Percentiles rank a stretch among this genome's conserved stretches.
Conservation (phyloP, 495 filamentous ascomycete genomes). For the Rhypophila decipiens region DNA sequence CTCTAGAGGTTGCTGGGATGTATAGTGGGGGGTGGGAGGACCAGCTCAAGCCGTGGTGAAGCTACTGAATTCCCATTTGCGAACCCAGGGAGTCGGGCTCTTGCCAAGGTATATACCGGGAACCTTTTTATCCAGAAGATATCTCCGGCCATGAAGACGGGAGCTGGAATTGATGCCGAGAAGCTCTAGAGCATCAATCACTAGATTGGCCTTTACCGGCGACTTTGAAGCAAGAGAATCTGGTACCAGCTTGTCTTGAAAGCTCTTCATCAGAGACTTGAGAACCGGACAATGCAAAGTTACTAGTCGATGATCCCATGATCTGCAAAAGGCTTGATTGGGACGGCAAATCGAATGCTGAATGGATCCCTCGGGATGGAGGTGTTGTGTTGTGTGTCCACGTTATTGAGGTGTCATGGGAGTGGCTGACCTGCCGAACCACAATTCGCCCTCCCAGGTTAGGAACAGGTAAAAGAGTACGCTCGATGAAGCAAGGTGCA, state of each 20-base stretch:
- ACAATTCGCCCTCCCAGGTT: slow-evolving; percentile 3
- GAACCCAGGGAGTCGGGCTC: slow-evolving; percentile 13
- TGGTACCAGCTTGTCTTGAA: slow-evolving; percentile 1
- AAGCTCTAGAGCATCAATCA: not conserved
- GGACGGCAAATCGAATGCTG: not conserved
- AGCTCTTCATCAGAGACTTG: not conserved
- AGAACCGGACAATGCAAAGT: slow-evolving; percentile 1
- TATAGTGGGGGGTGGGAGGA: not conserved
- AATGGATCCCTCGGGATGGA: not conserved
- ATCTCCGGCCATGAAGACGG: no score
- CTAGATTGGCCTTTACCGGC: not conserved
- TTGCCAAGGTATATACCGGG: not conserved
- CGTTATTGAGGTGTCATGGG: slow-evolving; percentile 8
- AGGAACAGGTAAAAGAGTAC: slow-evolving; percentile 1
- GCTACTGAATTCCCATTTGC: not conserved
- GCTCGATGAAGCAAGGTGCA: slow-evolving; percentile 7
- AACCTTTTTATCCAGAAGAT: no score
- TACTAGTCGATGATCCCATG: slow-evolving; percentile 9
- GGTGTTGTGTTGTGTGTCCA: slow-evolving; percentile 6
- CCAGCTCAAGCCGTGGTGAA: not conserved
- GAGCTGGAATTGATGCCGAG: no score
- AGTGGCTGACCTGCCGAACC: not conserved
- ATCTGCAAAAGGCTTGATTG: slow-evolving; percentile 13
- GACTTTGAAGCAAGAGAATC: not conserved
- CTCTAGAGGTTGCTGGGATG: slow-evolving; percentile 2